Evolutionary conservation across 225 moss, liverwort and hornwort genomes (phyloP), one percentile per base, ranked within the genome.

Genomic region (Pleurozium schreberi): DNA sequence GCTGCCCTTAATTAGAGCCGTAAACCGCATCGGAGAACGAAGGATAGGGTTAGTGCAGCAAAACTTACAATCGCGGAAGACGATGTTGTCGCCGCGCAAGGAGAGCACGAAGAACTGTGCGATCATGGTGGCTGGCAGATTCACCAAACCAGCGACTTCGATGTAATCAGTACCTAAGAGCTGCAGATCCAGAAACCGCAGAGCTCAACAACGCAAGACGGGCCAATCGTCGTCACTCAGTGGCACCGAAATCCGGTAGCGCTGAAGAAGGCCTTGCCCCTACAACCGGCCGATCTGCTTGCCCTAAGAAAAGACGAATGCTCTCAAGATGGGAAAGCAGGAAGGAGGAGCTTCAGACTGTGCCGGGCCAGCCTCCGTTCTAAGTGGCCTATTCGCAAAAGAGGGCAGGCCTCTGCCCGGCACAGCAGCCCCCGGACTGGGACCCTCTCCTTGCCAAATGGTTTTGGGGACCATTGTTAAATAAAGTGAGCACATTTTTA

Each of bases 21-120:
- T 22, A 28, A 57, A 36, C 18, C 22, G 59, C 20, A 26, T 50
- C 52, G 68, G 28, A 55, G 22, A 30, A 36, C 21, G 12, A 69
- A 81, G 23, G 13, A 84, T 73, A 77, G 77, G 22, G 49, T 45
- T n/a, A 49, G 80, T 27, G 78, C 53, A 52, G 85, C 34, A 10
- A 55, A 57, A 86, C 96, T 97, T 81, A 99, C 98, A 99, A 88
- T 99, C 98, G 53, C 97, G 97, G 90, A 99, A 99, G 73, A 97
- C 95, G 83, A 99, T 97, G 89, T 97, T 97, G 92, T 99, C 98
- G 50, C 98, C 98, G 68, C 97, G 95, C 87, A 97, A 89, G 84
- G 98, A 99, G 71, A 99, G 96, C 83, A 99, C 98, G 82, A 99
- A 99, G 88, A 99, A 97, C 95, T 99, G 98, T 80, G 98, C 94